phyloP scores from a whole-genome alignment of 805 yeast species.

The Wickerhamiella cacticola region DNA sequence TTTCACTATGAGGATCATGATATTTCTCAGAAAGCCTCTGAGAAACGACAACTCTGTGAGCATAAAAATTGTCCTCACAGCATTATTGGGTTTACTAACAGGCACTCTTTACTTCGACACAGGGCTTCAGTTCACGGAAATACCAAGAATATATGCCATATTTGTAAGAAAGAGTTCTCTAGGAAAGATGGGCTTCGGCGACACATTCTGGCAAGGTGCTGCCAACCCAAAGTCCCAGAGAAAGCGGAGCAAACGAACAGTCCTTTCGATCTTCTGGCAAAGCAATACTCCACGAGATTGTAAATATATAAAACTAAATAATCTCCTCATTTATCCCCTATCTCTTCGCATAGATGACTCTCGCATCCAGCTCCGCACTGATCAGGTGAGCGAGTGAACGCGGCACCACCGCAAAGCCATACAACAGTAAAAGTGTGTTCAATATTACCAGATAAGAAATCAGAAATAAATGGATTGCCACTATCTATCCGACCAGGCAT shows the following conservation, averaged over 20 bases:
- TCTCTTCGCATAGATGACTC: no score
- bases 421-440: no score
- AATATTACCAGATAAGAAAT: no score
- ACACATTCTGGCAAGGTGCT: neutral
- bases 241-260: neutral
- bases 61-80: neutral
- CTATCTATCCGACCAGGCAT: no score
- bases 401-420: no score
- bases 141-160: neutral
- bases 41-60: neutral
- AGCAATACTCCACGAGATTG: no score
- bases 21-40: neutral
- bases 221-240: neutral
- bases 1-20: neutral
- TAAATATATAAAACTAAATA: no score
- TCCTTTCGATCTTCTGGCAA: neutral
- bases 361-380: no score
- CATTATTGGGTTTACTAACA: neutral
- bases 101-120: neutral
- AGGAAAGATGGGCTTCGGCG: neutral
- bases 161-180: neutral
- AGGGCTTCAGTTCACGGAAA: neutral
- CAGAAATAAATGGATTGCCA: no score
- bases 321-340: no score
- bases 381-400: no score